phyloP scores from a whole-genome alignment of 2,329 filamentous ascomycete species.

The Pseudogymnoascus sp. region DNA sequence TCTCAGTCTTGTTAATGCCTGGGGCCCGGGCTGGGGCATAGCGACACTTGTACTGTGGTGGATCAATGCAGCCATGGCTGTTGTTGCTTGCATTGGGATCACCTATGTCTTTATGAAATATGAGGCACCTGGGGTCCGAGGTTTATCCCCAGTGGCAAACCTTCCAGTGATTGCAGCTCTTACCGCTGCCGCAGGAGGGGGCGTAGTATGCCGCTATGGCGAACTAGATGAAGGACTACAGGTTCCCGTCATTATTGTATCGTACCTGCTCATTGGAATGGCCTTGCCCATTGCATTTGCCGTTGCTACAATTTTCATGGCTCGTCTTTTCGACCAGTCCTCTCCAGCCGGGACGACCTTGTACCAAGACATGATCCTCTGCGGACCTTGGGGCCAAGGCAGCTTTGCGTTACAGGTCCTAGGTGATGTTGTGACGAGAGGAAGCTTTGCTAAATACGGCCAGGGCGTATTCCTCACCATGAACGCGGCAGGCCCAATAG shows the following conservation, averaged over 20 bases:
- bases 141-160: constrained; percentile 29
- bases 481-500: constrained; percentile 28
- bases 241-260: constrained; percentile 34
- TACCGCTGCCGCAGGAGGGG: constrained; percentile 33
- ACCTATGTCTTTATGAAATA: constrained; percentile 32
- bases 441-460: constrained; percentile 30
- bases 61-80: constrained; percentile 30
- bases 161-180: constrained; percentile 35
- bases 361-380: constrained; percentile 35
- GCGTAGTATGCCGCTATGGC: constrained; percentile 29
- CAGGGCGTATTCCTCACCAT: constrained; percentile 29
- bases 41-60: constrained; percentile 36
- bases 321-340: constrained; percentile 26
- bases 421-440: constrained; percentile 27
- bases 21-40: constrained; percentile 24
- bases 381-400: constrained; percentile 34
- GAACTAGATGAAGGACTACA: constrained; percentile 25
- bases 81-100: constrained; percentile 28
- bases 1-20: constrained; percentile 25
- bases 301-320: constrained; percentile 30
- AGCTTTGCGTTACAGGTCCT: constrained; percentile 35
- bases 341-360: constrained; percentile 22
- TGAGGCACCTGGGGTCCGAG: constrained; percentile 30
- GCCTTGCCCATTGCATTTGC: constrained; percentile 29
- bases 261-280: constrained; percentile 33